Percentiles rank a stretch among this genome's conserved stretches.
phyloP scores from a whole-genome alignment of 306 rosid genomes.

The Acacia melanoxylon region DNA sequence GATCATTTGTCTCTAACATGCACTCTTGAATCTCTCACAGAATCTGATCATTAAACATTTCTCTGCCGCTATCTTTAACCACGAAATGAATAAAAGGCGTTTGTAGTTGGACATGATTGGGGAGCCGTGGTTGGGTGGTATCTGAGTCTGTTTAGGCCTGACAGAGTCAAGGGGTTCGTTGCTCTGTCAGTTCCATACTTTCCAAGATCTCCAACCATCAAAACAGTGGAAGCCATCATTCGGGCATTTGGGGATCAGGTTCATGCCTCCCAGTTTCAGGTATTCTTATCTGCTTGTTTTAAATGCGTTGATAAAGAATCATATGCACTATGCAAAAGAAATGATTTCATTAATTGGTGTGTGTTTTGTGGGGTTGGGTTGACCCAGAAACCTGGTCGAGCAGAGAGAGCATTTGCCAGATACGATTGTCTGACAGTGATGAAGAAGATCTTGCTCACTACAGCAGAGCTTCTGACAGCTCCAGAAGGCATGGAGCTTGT shows the following conservation, averaged over 20 bases:
- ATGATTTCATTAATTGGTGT: neutral
- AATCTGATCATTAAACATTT: neutral
- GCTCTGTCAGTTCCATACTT: slow-evolving; percentile 52
- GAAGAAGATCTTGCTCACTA: slow-evolving; percentile 62
- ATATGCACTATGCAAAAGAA: neutral
- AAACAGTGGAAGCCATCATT: slow-evolving; percentile 41
- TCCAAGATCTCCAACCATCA: slow-evolving; percentile 51
- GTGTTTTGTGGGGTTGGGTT: slow-evolving; percentile 14
- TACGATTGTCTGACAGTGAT: slow-evolving; percentile 70
- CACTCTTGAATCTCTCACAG: neutral
- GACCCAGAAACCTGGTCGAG: slow-evolving; percentile 73
- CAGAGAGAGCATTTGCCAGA: slow-evolving; percentile 80
- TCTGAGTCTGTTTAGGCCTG: slow-evolving; percentile 63
- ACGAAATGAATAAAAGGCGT: slow-evolving; percentile 40
- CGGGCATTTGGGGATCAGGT: slow-evolving; percentile 45
- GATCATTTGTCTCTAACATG: neutral
- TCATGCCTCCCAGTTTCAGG: slow-evolving; percentile 74
- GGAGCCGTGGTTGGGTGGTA: slow-evolving; percentile 67
- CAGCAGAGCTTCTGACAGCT: slow-evolving; percentile 31
- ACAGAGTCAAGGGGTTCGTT: slow-evolving; percentile 63
- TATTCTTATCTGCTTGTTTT: slow-evolving; percentile 21
- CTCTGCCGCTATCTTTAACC: neutral
- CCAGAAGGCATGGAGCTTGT: slow-evolving; percentile 70
- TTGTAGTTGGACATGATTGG: slow-evolving; percentile 68
- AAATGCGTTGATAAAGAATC: neutral